Conservation (phyloP, 1,139 yeast species). For the Candida neerlandica region DNA sequence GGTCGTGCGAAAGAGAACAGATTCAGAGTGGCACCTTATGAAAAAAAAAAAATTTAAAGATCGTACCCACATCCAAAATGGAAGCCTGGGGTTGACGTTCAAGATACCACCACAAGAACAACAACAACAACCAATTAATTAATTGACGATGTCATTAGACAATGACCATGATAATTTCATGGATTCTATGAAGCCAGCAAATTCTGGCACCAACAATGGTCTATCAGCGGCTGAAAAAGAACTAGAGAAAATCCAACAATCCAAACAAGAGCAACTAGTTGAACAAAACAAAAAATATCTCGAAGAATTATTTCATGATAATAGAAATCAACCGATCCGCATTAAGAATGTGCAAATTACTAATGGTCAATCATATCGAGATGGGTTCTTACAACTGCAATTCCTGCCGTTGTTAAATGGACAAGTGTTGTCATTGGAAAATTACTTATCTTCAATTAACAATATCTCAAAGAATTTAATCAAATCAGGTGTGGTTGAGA, state of each 20-base stretch:
- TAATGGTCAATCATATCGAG: slow-evolving; percentile 56
- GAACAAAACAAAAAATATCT: slow-evolving; percentile 45
- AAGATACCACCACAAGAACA: not conserved
- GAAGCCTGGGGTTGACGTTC: not conserved
- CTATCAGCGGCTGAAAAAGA: slow-evolving; percentile 32
- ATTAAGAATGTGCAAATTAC: slow-evolving; percentile 54
- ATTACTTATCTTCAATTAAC: slow-evolving; percentile 45
- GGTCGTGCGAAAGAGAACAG: no score
- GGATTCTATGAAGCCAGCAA: slow-evolving; percentile 16
- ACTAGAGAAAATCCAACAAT: slow-evolving; percentile 29
- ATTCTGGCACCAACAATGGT: slow-evolving; percentile 9
- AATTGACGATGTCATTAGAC: slow-evolving; percentile 16
- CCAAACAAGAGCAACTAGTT: slow-evolving; percentile 36
- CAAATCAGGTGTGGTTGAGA: slow-evolving; percentile 48
- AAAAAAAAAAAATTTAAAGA: no score
- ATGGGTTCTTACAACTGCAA: slow-evolving; percentile 54
- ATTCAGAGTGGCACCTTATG: no score
- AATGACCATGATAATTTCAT: slow-evolving; percentile 20
- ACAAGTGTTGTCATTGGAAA: slow-evolving; percentile 34
- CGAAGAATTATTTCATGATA: slow-evolving; percentile 43
- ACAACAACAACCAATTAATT: not conserved
- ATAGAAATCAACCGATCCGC: slow-evolving; percentile 46
- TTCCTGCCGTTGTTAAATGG: slow-evolving; percentile 51
- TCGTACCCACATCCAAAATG: no score
- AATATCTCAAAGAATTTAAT: slow-evolving; percentile 43